phyloP scores from a whole-genome alignment of 768 basidiomycete genomes.

The Tylopilus cervinicoccineus region DNA sequence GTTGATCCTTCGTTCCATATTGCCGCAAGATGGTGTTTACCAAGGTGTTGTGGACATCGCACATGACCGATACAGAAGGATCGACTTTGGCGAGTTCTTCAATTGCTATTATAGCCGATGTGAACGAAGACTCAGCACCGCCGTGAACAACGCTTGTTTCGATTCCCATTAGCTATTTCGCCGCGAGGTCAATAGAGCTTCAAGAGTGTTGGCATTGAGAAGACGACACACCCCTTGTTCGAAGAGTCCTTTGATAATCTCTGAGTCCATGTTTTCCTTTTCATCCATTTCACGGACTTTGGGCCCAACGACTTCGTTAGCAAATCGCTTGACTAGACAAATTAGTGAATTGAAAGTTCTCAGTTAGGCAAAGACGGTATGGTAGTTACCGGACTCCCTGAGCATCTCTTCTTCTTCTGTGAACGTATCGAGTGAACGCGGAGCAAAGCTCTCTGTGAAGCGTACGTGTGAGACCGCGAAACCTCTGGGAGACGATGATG shows the following conservation, averaged over 20 bases:
- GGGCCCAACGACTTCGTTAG: conserved; percentile 83
- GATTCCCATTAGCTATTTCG: conserved; percentile 87
- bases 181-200: background rate
- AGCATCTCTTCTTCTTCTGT: conserved; percentile 96
- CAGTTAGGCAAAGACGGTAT: background rate
- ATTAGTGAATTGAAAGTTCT: conserved; percentile 11
- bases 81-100: conserved; percentile 97
- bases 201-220: background rate
- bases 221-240: conserved; percentile 79
- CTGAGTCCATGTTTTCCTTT: conserved; percentile 89
- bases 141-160: conserved; percentile 83
- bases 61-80: conserved; percentile 93
- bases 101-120: conserved; percentile 91
- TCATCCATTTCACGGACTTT: conserved; percentile 98
- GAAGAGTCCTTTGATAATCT: conserved; percentile 82
- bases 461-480: conserved; percentile 25
- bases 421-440: conserved; percentile 72
- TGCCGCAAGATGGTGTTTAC: conserved; percentile 92
- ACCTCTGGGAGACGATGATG: conserved; percentile 8
- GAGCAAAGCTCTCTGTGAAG: conserved; percentile 26
- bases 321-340: conserved; percentile 77
- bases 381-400: conserved; percentile 73
- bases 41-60: conserved; percentile 98
- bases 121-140: conserved; percentile 90
- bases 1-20: conserved; percentile 80